phyloP scores from a whole-genome alignment of 2,329 filamentous ascomycete genomes.

The Fusarium sp. region DNA sequence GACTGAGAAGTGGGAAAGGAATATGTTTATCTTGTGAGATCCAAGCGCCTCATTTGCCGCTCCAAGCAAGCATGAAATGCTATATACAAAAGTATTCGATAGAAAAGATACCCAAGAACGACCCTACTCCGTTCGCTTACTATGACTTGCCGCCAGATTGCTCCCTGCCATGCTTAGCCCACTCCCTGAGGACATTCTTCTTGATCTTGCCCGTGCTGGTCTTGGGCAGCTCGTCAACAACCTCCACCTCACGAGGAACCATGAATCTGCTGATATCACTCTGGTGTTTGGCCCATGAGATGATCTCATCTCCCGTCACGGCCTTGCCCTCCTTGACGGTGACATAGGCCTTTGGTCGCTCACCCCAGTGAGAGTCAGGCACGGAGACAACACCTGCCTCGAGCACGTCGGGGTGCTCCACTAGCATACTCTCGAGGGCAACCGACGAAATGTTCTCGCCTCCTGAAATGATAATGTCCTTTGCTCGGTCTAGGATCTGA shows the following conservation, averaged over 20 bases:
- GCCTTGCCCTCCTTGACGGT: constrained; percentile 78
- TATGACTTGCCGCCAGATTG: constrained; percentile 7
- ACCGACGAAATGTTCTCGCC: constrained; percentile 98
- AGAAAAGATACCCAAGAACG: not conserved
- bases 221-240: constrained; percentile 92
- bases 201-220: constrained; percentile 96
- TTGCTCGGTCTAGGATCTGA: constrained; percentile 92
- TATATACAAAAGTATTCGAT: constrained; percentile 8
- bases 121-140: not conserved
- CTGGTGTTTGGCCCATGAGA: constrained; percentile 86
- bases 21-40: not conserved
- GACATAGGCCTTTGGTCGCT: constrained; percentile 93
- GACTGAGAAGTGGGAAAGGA: not conserved
- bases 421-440: constrained; percentile 89
- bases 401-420: constrained; percentile 87
- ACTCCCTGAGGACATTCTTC: constrained; percentile 92
- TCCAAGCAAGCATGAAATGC: constrained; percentile 3
- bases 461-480: constrained; percentile 98
- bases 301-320: constrained; percentile 70
- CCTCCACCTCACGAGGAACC: constrained; percentile 78
- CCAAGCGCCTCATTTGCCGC: constrained; percentile 6
- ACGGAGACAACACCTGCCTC: constrained; percentile 94
- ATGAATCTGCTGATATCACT: constrained; percentile 91
- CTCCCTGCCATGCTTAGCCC: constrained; percentile 65
- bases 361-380: constrained; percentile 91